Evolutionary conservation across 2,329 filamentous ascomycete genomes (phyloP).

Genomic region (Herpotrichia juniperi): DNA sequence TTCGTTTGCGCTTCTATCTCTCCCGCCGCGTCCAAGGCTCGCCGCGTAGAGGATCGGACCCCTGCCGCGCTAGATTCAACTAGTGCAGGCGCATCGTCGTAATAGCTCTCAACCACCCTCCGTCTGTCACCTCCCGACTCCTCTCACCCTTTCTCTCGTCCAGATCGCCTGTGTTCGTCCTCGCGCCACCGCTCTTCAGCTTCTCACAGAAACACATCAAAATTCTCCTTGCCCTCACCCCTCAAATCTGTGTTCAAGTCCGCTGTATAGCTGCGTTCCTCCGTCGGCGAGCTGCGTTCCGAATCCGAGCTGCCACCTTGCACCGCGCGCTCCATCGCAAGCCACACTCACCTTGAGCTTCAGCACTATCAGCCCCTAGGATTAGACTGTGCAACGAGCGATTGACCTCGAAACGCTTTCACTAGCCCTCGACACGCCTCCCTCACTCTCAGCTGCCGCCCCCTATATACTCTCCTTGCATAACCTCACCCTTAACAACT

Average conservation of each 20-base stretch:
- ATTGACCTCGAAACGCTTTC: background rate
- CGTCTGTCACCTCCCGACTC: background rate
- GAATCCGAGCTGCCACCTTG: constrained; percentile 3
- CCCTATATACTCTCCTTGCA: background rate
- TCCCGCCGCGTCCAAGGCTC: background rate
- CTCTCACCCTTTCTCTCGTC: background rate
- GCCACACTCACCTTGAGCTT: background rate
- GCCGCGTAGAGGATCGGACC: background rate
- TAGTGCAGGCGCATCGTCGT: background rate
- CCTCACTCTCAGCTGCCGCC: background rate
- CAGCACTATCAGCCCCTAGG: background rate
- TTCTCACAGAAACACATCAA: constrained; percentile 1
- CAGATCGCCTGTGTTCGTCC: background rate
- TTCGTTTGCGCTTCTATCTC: background rate
- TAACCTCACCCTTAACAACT: background rate
- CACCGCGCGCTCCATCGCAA: background rate
- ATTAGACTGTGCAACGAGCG: background rate
- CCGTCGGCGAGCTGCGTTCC: constrained; percentile 16
- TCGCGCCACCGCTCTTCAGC: background rate
- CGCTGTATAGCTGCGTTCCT: constrained; percentile 11
- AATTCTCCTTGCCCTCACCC: constrained; percentile 1
- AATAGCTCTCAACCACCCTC: background rate
- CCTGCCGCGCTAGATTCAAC: background rate
- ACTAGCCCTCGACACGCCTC: background rate
- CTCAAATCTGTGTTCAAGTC: constrained; percentile 1